These are phyloP conservation scores for Chytriomyces confervae DNA, from an alignment of 192 early-diverging fungal genomes.

Conservation along the genomic window DNA sequence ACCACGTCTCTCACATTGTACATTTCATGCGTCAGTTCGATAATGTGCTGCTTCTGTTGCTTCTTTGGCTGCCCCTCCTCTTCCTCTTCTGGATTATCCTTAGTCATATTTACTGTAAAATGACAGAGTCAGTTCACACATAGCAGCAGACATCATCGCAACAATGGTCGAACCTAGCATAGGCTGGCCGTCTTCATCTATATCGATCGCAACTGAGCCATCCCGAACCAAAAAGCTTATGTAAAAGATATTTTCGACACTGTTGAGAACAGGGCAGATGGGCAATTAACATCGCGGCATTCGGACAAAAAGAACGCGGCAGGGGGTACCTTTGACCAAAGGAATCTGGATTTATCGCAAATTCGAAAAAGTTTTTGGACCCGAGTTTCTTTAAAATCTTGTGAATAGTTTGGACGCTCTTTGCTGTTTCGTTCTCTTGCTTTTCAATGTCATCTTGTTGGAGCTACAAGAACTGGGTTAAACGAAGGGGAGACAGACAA, in stretches of 20 bases:
- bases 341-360: slow-evolving; percentile 88
- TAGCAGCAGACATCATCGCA: not conserved
- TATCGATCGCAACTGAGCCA: slow-evolving; percentile 77
- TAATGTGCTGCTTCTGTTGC: slow-evolving; percentile 27
- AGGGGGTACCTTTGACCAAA: slow-evolving; percentile 73
- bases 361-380: slow-evolving; percentile 69
- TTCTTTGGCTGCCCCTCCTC: not conserved
- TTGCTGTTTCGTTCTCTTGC: slow-evolving; percentile 87
- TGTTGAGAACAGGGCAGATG: not conserved
- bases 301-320: slow-evolving; percentile 28
- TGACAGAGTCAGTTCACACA: not conserved
- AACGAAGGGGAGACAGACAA: not conserved
- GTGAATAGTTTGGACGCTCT: slow-evolving; percentile 74
- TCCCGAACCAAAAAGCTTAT: slow-evolving; percentile 94
- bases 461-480: slow-evolving; percentile 40
- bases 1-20: not conserved
- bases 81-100: not conserved
- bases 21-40: slow-evolving; percentile 17
- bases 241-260: slow-evolving; percentile 95
- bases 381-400: slow-evolving; percentile 61
- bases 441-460: slow-evolving; percentile 74
- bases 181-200: slow-evolving; percentile 52
- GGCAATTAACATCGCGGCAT: not conserved
- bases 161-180: slow-evolving; percentile 1
- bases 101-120: not conserved